phyloP scores from a whole-genome alignment of 148 eudicot species.

The Drosera capensis region DNA sequence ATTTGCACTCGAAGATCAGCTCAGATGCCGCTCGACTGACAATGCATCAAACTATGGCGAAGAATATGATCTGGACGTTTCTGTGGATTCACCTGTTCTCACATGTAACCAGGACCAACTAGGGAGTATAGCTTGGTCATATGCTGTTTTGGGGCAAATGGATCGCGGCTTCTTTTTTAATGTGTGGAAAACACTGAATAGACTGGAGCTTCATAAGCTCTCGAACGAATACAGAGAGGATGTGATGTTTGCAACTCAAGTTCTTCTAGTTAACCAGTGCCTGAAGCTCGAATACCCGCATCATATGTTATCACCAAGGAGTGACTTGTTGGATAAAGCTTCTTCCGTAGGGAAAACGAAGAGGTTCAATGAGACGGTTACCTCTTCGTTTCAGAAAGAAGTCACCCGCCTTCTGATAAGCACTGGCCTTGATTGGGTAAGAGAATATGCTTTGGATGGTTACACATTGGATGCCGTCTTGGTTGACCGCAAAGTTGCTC shows the following conservation, averaged over 20 bases:
- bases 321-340: constrained; percentile 55
- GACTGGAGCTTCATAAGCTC: constrained; percentile 46
- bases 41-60: constrained; percentile 13
- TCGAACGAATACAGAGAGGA: constrained; percentile 85
- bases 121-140: constrained; percentile 92
- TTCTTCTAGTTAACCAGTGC: constrained; percentile 69
- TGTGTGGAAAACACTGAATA: constrained; percentile 55
- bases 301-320: constrained; percentile 34
- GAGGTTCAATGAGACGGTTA: constrained; percentile 69
- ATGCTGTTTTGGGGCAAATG: constrained; percentile 65
- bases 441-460: constrained; percentile 55
- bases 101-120: constrained; percentile 61
- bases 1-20: constrained; percentile 31
- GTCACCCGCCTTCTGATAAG: constrained; percentile 66
- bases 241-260: constrained; percentile 85
- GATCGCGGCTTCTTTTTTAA: constrained; percentile 43
- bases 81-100: constrained; percentile 18
- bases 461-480: constrained; percentile 79
- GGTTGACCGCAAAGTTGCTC: constrained; percentile 57
- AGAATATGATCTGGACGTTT: constrained; percentile 5
- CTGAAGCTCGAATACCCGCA: constrained; percentile 66
- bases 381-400: constrained; percentile 89
- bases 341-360: constrained; percentile 64
- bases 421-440: constrained; percentile 83
- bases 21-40: constrained; percentile 20